Conservation (phyloP, 2,329 filamentous ascomycete genomes). For the Neopestalotiopsis sp. region DNA sequence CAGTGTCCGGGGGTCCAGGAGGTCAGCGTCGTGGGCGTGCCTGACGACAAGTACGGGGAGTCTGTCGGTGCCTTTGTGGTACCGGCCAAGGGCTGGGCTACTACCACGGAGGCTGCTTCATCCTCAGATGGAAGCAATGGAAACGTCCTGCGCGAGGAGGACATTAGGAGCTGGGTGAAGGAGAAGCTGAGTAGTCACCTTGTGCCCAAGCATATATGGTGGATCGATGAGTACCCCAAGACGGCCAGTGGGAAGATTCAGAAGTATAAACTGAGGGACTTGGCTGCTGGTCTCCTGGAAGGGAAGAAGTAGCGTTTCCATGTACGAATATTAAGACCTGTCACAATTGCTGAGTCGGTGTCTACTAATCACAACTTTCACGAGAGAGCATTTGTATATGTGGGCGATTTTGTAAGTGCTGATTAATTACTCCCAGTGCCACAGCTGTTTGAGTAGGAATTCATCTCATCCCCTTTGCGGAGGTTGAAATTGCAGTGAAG, state of each 20-base stretch:
- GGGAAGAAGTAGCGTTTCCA: background rate
- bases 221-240: slow-evolving; percentile 84
- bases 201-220: slow-evolving; percentile 90
- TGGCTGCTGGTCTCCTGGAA: slow-evolving; percentile 49
- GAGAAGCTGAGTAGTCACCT: slow-evolving; percentile 74
- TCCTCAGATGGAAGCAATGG: slow-evolving; percentile 19
- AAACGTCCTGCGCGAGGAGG: slow-evolving; percentile 55
- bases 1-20: slow-evolving; percentile 74
- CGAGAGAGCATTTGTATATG: too few relatives aligned
- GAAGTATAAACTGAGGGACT: slow-evolving; percentile 83
- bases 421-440: too few relatives aligned
- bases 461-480: too few relatives aligned
- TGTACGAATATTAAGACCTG: too few relatives aligned
- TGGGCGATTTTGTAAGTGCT: too few relatives aligned
- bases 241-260: slow-evolving; percentile 97
- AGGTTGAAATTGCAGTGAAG: too few relatives aligned
- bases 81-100: slow-evolving; percentile 43
- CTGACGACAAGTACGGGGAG: slow-evolving; percentile 85
- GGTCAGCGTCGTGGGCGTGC: slow-evolving; percentile 82
- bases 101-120: slow-evolving; percentile 24
- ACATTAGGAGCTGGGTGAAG: slow-evolving; percentile 75
- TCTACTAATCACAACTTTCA: too few relatives aligned
- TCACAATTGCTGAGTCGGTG: too few relatives aligned
- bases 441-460: too few relatives aligned
- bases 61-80: slow-evolving; percentile 85